phyloP scores from a whole-genome alignment of 495 filamentous ascomycete genomes.

The Trichoderma virens region DNA sequence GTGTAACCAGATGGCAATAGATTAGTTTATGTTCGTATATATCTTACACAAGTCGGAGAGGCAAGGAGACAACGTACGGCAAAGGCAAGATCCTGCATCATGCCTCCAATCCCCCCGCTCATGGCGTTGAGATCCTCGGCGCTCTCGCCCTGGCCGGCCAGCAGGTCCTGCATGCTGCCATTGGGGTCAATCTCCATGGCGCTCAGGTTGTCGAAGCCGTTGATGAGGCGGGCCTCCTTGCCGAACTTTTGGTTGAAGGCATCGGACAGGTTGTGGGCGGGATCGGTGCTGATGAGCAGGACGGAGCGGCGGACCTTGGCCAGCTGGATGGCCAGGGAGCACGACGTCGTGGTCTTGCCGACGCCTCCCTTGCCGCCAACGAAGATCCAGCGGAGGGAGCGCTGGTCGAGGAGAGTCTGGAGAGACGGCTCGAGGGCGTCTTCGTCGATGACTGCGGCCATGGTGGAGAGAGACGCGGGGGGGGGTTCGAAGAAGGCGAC shows the following conservation, averaged over 20 bases:
- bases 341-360: slow-evolving; percentile 98
- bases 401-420: slow-evolving; percentile 89
- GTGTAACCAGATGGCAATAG: no score
- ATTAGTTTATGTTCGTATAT: slow-evolving; percentile 13
- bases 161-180: slow-evolving; percentile 91
- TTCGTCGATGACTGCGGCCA: slow-evolving; percentile 58
- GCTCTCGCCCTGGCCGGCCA: slow-evolving; percentile 73
- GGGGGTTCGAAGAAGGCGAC: background rate
- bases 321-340: slow-evolving; percentile 96
- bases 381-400: slow-evolving; percentile 96
- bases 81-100: slow-evolving; percentile 62
- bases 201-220: slow-evolving; percentile 88
- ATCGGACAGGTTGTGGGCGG: slow-evolving; percentile 96
- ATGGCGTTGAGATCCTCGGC: slow-evolving; percentile 59
- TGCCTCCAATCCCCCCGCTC: slow-evolving; percentile 52
- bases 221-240: slow-evolving; percentile 88
- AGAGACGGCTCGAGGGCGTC: slow-evolving; percentile 83
- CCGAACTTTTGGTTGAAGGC: slow-evolving; percentile 98
- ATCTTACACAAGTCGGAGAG: background rate
- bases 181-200: slow-evolving; percentile 99
- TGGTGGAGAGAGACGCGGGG: slow-evolving; percentile 47
- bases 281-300: slow-evolving; percentile 95
- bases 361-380: slow-evolving; percentile 98
- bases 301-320: slow-evolving; percentile 92
- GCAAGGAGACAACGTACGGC: slow-evolving; percentile 35